Conservation (phyloP, 2,329 filamentous ascomycete genomes). For the Apiospora koreana region DNA sequence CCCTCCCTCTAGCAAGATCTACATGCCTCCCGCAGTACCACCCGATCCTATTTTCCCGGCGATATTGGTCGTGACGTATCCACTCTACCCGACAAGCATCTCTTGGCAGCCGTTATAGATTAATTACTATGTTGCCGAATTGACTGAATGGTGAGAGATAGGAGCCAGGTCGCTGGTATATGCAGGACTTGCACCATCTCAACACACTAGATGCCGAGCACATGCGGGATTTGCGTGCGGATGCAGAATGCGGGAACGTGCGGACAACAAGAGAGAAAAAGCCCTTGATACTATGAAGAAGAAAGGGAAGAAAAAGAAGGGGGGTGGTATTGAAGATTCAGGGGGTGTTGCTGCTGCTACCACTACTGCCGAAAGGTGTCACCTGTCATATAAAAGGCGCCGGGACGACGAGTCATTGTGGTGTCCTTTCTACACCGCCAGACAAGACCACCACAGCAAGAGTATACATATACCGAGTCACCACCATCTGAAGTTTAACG, state of each 20-base stretch:
- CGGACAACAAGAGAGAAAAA: not conserved
- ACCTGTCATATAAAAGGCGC: not conserved
- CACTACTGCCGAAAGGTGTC: not conserved
- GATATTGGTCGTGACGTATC: slow-evolving; percentile 18
- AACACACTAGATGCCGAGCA: not conserved
- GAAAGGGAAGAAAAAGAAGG: not conserved
- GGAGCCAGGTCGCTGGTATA: not conserved
- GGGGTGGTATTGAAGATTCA: not conserved
- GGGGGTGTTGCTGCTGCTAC: not conserved
- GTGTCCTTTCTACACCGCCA: slow-evolving; percentile 1
- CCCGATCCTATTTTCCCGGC: slow-evolving; percentile 22
- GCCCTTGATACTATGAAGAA: not conserved
- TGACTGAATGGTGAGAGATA: not conserved
- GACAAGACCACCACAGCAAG: slow-evolving; percentile 1
- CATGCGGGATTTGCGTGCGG: not conserved
- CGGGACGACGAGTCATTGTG: not conserved
- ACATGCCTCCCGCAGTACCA: not conserved
- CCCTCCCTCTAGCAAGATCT: not conserved
- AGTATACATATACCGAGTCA: not conserved
- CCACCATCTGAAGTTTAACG: not conserved
- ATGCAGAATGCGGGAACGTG: slow-evolving; percentile 1
- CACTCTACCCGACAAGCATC: slow-evolving; percentile 23
- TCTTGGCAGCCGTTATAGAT: slow-evolving; percentile 16
- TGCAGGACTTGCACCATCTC: not conserved
- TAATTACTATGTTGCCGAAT: not conserved